phyloP scores from a whole-genome alignment of 108 stramenopile genomes.

The Discostella stelligeroides region DNA sequence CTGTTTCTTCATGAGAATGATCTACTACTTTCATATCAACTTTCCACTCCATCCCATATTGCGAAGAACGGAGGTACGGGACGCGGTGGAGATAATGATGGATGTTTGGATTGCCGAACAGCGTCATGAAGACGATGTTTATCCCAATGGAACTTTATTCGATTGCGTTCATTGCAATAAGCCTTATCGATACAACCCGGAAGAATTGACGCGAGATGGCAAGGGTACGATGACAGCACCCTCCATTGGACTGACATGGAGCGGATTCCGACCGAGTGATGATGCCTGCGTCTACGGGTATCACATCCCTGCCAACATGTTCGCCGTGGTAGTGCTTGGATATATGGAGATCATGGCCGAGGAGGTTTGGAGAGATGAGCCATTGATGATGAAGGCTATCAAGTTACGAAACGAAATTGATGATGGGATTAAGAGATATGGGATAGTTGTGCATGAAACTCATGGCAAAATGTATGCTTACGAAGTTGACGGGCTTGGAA shows the following conservation, averaged over 20 bases:
- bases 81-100: conserved; percentile 60
- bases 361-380: conserved; percentile 41
- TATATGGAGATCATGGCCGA: conserved; percentile 44
- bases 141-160: conserved; percentile 50
- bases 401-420: conserved; percentile 55
- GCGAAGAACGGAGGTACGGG: conserved; percentile 25
- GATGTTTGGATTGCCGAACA: conserved; percentile 69
- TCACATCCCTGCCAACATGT: conserved; percentile 70
- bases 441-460: conserved; percentile 45
- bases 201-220: conserved; percentile 51
- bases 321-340: conserved; percentile 55
- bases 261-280: conserved; percentile 63
- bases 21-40: conserved; percentile 36
- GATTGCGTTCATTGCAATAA: conserved; percentile 56
- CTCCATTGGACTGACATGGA: conserved; percentile 54
- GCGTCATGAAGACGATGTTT: conserved; percentile 55
- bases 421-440: conserved; percentile 59
- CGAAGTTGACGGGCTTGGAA: conserved; percentile 84
- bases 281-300: conserved; percentile 61
- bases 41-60: conserved; percentile 35
- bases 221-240: conserved; percentile 53
- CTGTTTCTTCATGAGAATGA: conserved; percentile 58
- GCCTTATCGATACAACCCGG: conserved; percentile 59
- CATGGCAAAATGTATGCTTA: conserved; percentile 65
- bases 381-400: conserved; percentile 27